Conservation (phyloP, 306 rosid genomes). For the Cucumis cinereus region DNA sequence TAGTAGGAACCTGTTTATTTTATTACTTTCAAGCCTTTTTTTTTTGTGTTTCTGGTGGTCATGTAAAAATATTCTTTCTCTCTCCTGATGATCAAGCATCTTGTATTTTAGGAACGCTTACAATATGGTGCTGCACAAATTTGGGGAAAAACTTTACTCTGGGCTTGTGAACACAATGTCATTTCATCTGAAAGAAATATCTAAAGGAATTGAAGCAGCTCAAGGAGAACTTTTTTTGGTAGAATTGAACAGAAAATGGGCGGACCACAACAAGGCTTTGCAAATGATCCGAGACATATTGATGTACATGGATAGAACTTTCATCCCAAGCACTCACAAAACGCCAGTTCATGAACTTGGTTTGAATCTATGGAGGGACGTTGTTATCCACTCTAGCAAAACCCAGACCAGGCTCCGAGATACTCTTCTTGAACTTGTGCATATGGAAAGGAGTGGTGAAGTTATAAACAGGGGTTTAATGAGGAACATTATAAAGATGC, state of each 20-base stretch:
- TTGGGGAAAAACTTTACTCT: slow-evolving; percentile 76
- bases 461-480: slow-evolving; percentile 64
- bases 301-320: slow-evolving; percentile 98
- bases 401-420: slow-evolving; percentile 46
- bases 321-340: slow-evolving; percentile 41
- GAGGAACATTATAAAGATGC: slow-evolving; percentile 61
- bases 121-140: slow-evolving; percentile 97
- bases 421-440: slow-evolving; percentile 57
- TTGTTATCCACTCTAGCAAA: slow-evolving; percentile 44
- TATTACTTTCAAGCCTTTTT: neutral
- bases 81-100: neutral
- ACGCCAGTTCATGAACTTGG: slow-evolving; percentile 75
- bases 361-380: slow-evolving; percentile 73
- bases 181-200: slow-evolving; percentile 54
- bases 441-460: slow-evolving; percentile 52
- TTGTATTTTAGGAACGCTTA: slow-evolving; percentile 66
- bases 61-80: neutral
- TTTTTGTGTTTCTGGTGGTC: neutral
- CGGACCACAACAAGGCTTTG: slow-evolving; percentile 62
- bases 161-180: slow-evolving; percentile 72
- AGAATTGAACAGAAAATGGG: slow-evolving; percentile 76
- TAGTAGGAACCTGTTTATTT: neutral
- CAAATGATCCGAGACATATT: slow-evolving; percentile 70
- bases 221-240: slow-evolving; percentile 66
- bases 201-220: slow-evolving; percentile 51